Evolutionary conservation across 2,329 filamentous ascomycete genomes (phyloP), one percentile per base, ranked within the genome.

Genomic region (Alternaria conjuncta): DNA sequence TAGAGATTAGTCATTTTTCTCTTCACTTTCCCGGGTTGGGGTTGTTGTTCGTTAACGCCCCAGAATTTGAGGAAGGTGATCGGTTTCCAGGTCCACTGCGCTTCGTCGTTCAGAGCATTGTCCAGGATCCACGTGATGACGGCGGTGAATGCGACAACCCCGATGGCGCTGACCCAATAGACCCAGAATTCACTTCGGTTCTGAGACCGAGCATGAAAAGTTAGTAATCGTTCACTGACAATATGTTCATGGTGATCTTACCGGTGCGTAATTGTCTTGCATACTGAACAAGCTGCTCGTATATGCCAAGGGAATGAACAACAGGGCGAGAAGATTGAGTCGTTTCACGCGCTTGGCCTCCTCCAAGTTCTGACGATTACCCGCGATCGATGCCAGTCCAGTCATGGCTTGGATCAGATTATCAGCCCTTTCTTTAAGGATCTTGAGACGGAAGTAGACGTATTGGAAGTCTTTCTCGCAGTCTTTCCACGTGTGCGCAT

Each of bases 231-330:
- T 53, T 51, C 20, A 41, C 30, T 3, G 1, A 13, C 9, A 3
- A 8, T 25, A 23, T 32, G 13, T 23, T 13, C 12, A 41, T 18
- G 13, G 3, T 7, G 10, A 5, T n/a, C 49, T 53, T 36, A 53
- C 49, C 18, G 76, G 75, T 7, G 73, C 71, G 43, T 70, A 79
- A 1, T 67, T 60, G 50, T 78, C 74, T 50, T 75, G 71, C 76
- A 79, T 79, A 59, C 75, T 77, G 59, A 79, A 79, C 12, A 79
- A 46, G 26, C 66, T 71, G 25, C 69, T 72, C 4, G 75, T 78
- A 51, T 78, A 79, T 2, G 75, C 76, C 3, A 79, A 57, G 0
- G 77, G 77, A n/a, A 78, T 76, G 62, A 78, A 79, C 4, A 78
- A 30, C 4, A 79, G 54, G 3, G 76, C 77, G 8, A 79, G 71